These are phyloP conservation scores for Diaporthe vaccinii DNA, from an alignment of 2,329 filamentous ascomycete genomes.

Conservation along the genomic window DNA sequence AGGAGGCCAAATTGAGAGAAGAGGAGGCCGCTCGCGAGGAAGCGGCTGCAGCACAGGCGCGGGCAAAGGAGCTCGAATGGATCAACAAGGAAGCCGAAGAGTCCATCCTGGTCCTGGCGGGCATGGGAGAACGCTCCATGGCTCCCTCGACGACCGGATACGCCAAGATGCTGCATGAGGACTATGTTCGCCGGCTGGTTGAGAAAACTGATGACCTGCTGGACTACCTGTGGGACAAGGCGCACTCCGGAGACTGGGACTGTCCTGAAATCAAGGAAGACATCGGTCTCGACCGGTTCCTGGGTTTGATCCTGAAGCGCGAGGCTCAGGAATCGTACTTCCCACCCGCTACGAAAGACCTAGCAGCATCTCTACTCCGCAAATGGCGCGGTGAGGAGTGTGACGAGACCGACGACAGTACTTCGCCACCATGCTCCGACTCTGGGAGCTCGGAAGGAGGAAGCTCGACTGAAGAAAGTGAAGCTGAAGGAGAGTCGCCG, in stretches of 20 bases:
- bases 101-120: background rate
- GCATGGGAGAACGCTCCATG: background rate
- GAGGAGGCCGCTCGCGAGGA: background rate
- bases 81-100: background rate
- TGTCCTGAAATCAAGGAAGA: background rate
- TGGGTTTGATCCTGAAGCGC: background rate
- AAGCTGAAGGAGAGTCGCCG: background rate
- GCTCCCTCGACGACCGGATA: too few species aligned
- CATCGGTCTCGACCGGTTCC: background rate
- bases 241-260: background rate
- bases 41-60: background rate
- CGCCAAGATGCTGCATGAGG: background rate
- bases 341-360: background rate
- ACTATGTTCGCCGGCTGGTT: background rate
- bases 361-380: background rate
- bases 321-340: background rate
- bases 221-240: conserved; percentile 3
- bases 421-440: background rate
- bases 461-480: background rate
- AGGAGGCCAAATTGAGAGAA: background rate
- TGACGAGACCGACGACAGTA: background rate
- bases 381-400: background rate
- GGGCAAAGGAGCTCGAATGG: background rate
- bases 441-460: background rate
- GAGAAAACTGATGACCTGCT: background rate